phyloP scores from a whole-genome alignment of 2,329 filamentous ascomycete species.

The Cadophora luteo-olivacea region DNA sequence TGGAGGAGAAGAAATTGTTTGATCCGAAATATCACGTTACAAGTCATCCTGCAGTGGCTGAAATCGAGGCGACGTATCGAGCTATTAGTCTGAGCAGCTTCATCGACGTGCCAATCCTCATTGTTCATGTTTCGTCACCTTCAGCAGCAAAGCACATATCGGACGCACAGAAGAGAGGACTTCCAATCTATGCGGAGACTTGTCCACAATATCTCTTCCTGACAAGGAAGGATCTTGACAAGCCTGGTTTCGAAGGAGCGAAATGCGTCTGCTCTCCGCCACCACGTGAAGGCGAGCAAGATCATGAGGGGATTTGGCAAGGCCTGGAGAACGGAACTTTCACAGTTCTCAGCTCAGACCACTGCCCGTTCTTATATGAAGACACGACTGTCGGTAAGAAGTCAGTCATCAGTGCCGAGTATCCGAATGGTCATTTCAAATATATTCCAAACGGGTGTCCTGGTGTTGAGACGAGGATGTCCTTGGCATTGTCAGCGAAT shows the following conservation, averaged over 20 bases:
- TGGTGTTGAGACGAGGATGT: constrained; percentile 62
- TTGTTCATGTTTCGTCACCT: constrained; percentile 59
- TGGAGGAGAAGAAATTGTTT: constrained; percentile 54
- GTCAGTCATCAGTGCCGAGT: constrained; percentile 52
- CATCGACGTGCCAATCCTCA: constrained; percentile 57
- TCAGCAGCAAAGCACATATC: constrained; percentile 54
- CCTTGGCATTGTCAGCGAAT: constrained; percentile 50
- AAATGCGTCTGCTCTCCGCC: constrained; percentile 62
- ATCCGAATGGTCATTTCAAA: constrained; percentile 55
- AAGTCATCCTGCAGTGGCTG: constrained; percentile 56
- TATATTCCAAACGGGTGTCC: constrained; percentile 65
- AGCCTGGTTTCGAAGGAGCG: constrained; percentile 59
- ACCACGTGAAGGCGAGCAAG: constrained; percentile 51
- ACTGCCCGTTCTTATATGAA: constrained; percentile 50
- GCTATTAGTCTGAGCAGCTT: constrained; percentile 57
- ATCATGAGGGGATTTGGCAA: constrained; percentile 58
- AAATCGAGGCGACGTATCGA: constrained; percentile 59
- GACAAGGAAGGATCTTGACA: constrained; percentile 56
- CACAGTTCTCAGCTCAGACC: constrained; percentile 54
- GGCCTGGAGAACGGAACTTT: constrained; percentile 59
- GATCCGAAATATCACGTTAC: constrained; percentile 59
- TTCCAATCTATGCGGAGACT: constrained; percentile 60
- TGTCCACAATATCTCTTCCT: constrained; percentile 63
- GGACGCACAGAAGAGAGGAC: constrained; percentile 53
- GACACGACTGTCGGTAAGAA: constrained; percentile 56